Conservation (phyloP, 2,329 filamentous ascomycete genomes). For the Hirsutella rhossiliensis region DNA sequence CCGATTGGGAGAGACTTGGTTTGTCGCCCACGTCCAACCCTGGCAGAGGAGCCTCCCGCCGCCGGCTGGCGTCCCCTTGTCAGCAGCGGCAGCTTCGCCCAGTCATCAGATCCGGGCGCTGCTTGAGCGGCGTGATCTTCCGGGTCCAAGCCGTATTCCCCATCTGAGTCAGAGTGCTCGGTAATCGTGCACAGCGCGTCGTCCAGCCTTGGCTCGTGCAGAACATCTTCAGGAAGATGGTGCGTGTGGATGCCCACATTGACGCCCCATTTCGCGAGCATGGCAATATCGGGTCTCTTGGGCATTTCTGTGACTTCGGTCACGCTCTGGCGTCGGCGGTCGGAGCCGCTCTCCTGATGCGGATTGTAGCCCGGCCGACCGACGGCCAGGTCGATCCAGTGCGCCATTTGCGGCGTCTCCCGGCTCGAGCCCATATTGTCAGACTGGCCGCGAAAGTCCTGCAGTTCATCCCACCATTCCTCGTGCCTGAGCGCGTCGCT, state of each 20-base stretch:
- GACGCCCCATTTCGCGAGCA: conserved; percentile 44
- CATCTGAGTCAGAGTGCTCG: conserved; percentile 17
- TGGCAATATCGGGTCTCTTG: conserved; percentile 42
- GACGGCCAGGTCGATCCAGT: conserved; percentile 30
- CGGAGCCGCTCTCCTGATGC: conserved; percentile 17
- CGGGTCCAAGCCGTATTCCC: conserved; percentile 12
- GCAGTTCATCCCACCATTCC: conserved; percentile 74
- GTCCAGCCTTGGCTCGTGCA: conserved; percentile 27
- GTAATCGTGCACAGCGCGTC: conserved; percentile 19
- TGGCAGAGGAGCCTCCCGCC: not conserved
- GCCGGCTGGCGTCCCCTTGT: conserved; percentile 1
- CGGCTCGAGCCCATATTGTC: conserved; percentile 27
- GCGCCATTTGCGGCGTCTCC: conserved; percentile 29
- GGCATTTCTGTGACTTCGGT: conserved; percentile 51
- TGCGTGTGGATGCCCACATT: conserved; percentile 68
- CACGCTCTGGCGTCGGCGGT: conserved; percentile 32
- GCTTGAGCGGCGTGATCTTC: conserved; percentile 18
- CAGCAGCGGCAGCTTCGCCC: conserved; percentile 11
- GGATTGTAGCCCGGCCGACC: conserved; percentile 32
- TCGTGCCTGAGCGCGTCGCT: conserved; percentile 57
- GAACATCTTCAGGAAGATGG: conserved; percentile 50
- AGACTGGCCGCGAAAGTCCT: conserved; percentile 34
- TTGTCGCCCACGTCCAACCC: not conserved
- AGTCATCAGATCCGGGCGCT: conserved; percentile 6
- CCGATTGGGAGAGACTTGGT: not conserved